phyloP scores from a whole-genome alignment of 225 moss, liverwort and hornwort species.

The Antitrichia curtipendula region DNA sequence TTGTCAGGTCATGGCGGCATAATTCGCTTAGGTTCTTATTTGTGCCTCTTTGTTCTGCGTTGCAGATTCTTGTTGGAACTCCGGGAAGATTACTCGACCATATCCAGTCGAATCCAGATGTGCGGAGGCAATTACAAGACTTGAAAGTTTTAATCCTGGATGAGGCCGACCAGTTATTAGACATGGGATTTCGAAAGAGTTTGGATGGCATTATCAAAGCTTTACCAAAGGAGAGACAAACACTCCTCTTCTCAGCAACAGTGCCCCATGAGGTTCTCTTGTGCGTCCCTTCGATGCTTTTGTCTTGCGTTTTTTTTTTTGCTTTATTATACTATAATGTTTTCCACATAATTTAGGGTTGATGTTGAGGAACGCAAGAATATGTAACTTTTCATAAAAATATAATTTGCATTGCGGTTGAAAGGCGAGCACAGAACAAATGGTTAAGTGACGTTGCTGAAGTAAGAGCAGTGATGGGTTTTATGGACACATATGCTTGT shows the following conservation, averaged over 20 bases:
- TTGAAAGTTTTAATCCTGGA: constrained; percentile 88
- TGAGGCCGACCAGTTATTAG: constrained; percentile 90
- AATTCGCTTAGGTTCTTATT: neutral
- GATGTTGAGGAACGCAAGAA: neutral
- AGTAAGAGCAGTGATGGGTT: neutral
- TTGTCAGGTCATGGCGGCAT: neutral
- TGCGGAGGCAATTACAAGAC: constrained; percentile 56
- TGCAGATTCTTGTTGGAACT: constrained; percentile 81
- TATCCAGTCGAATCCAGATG: constrained; percentile 44
- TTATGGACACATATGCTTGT: neutral
- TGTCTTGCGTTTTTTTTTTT: neutral
- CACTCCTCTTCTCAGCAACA: constrained; percentile 89
- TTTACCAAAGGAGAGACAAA: constrained; percentile 67
- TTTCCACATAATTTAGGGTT: neutral
- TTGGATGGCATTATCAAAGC: constrained; percentile 71
- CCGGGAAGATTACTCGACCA: constrained; percentile 94
- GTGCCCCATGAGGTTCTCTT: constrained; percentile 79
- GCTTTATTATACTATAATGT: neutral
- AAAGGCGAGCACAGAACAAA: neutral
- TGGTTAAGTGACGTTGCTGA: neutral
- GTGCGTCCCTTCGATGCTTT: constrained; percentile 17
- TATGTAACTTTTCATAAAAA: neutral
- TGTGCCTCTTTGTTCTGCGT: neutral
- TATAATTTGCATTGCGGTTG: neutral
- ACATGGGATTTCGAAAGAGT: constrained; percentile 95